A percentile compares a stretch with the other conserved stretches of the same genome.
These are phyloP conservation scores for Fusarium nurragi DNA, from an alignment of 2,329 filamentous ascomycete genomes.

Conservation along the genomic window DNA sequence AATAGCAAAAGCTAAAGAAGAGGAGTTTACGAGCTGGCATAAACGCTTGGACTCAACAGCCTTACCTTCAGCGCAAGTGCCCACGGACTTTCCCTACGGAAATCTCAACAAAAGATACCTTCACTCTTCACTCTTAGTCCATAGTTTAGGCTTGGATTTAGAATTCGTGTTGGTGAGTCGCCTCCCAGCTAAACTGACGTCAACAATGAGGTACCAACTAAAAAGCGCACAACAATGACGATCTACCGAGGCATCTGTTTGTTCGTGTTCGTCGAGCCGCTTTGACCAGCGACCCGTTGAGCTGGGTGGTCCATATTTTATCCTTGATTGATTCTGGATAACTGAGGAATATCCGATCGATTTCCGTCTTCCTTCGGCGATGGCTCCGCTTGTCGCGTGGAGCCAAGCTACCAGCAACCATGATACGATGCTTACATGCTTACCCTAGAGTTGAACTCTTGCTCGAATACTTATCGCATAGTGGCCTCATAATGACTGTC, in stretches of 20 bases:
- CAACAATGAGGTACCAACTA: conserved; percentile 3
- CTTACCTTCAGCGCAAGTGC: neutral
- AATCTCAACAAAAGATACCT: neutral
- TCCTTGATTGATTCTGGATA: conserved; percentile 9
- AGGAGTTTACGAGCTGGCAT: neutral
- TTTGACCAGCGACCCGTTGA: neutral
- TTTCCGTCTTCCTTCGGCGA: conserved; percentile 11
- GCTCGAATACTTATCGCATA: neutral
- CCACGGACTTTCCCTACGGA: no score
- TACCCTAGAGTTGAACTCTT: conserved; percentile 10
- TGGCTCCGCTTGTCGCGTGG: conserved; percentile 7
- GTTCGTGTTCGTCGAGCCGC: neutral
- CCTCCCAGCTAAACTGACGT: conserved; percentile 17
- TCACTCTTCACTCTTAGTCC: neutral
- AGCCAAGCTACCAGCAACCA: conserved; percentile 1
- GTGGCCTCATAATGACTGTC: neutral
- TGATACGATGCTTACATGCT: conserved; percentile 4
- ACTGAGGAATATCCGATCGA: conserved; percentile 13
- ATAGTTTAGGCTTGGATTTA: neutral
- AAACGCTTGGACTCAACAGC: conserved; percentile 2
- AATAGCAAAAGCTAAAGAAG: neutral
- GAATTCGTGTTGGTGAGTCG: conserved; percentile 19
- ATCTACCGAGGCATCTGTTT: neutral
- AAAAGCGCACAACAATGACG: conserved; percentile 4
- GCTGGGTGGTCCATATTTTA: conserved; percentile 10